Base-by-base conservation (phyloP, 2,329 filamentous ascomycete genomes). In the Colletotrichum sp. region DNA sequence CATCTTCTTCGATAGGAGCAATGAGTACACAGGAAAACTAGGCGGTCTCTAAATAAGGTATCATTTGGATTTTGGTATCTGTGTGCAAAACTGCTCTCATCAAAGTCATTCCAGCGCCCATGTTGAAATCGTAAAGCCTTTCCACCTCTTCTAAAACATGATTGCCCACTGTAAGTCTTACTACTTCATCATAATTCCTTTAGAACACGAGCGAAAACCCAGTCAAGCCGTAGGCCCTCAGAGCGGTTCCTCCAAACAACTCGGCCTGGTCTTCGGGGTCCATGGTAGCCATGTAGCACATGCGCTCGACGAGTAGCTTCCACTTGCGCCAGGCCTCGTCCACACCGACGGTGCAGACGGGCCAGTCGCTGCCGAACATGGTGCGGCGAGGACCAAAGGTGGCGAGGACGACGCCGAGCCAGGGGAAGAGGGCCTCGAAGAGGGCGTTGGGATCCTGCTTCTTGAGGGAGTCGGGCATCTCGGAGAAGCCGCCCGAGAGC, bases 351-450 rank as follows among this genome's bases (percentile, higher is more conserved):
- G 95, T 96, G 85, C 95, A 98, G 1, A 98, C 93, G 3, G 96
- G 96, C 96, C 96, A 99, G 84, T 98, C 96, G 78, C 94, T 96
- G 28, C 94, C 96, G 84, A 97, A 98, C 93, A 99, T 96, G 82
- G 97, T 90, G 78, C 95, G 90, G 26, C 87, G 82, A 0, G 94
- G 86, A 2, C 94, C 93, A 81, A 98, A 98, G 2, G 90, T 90
- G 32, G 92, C 90, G 68, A 98, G 90, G 1, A 96, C 86, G 68
- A 93, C 91, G 76, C 92, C 90, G 3, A 95, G 90, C 93, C 95
- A 98, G 28, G 93, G 93, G 74, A 90, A 88, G 24, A 94, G 88
- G 55, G 89, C 89, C 77, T 90, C 86, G 78, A 95, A 92, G 72
- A 95, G 90, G 43, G 91, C 88, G 72, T 90, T 86, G 38, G 88